Evolutionary conservation across 2,329 filamentous ascomycete species (phyloP), one percentile per base, ranked within the genome.

Genomic region (Clarireedia monteithiana): DNA sequence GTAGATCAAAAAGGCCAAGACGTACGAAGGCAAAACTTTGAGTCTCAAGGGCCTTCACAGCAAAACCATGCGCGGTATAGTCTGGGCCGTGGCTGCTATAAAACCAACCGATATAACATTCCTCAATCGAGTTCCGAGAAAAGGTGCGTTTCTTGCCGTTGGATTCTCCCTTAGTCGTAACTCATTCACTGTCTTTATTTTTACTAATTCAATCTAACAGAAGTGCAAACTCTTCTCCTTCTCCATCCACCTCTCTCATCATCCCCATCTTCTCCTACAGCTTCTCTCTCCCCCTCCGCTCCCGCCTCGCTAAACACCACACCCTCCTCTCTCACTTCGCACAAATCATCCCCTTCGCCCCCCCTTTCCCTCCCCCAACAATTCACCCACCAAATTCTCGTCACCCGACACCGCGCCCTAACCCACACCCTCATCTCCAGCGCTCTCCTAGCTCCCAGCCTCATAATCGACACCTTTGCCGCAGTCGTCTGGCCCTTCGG

Each of bases 401-500:
- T 30, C 5, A 48, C 44, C 5, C 48, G 48, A 20, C 14, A 15
- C 6, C 51, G 44, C 6, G 44, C 51, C 0, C 38, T 27, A n/a
- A 53, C 38, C 3, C 51, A 53, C 12, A 34, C 44, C 30, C 42
- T 45, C 3, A 53, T 53, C 10, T 48, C 51, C 5, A 48, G 42
- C 4, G 20, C 39, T 9, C 44, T 53, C 3, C 44, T 53, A 7
- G 20, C 47, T 5, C 42, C 44, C 10, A 17, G 42, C 10, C 51
- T 60, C 9, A 6, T 56, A 20, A 57, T 60, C 3, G 64, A 66
- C 20, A 58, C 65, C 7, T 20, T 64, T 9, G 63, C 60, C 5
- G 60, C 60, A 6, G 23, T 68, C 15, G 60, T 69, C 39, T 69
- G 67, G 66, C 67, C 67, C 1, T 69, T 69, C 40, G 67, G 68